Evolutionary conservation across 2,329 filamentous ascomycete genomes (phyloP), one percentile per base, ranked within the genome.

Genomic region (Emergomyces pasteurianus): DNA sequence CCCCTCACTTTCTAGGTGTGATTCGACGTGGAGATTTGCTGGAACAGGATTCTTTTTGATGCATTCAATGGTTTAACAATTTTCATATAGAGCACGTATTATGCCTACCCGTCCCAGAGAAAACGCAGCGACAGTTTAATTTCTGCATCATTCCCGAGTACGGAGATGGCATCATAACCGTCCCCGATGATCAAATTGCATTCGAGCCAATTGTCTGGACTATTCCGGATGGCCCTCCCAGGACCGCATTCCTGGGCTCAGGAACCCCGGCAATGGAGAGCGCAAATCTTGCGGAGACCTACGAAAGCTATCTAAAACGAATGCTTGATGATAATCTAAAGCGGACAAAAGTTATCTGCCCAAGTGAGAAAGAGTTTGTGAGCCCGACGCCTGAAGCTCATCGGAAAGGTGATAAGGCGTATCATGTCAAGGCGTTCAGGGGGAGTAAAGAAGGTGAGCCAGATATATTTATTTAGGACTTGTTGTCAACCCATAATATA

Each of bases 31-130:
- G 34, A 36, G 34, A 5, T 36, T 36, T 36, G 34, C 9, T 36
- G 34, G 7, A 8, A 36, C n/a, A 46, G 18, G n/a, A 18, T 31
- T n/a, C 21, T 47, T 42, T 47, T 18, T 43, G 21, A 46, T 23
- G n/a, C 21, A n/a, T 23, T 36, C 36, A 3, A 9, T 31, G 31
- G 3, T 31, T 31, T 31, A 46, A 46, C 5, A 54, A 54, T 8
- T 14, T 43, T 57, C n/a, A 28, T 46, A 31, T 43, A 75, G 82
- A 82, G 58, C 80, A 86, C 68, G 75, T 83, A 57, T 77, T 86
- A 65, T 84, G 82, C 66, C 75, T 86, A 46, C 83, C 84, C 0
- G 80, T 86, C 2, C 84, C 84, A 5, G 84, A 86, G 66, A 86
- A 86, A 67, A 79, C 82, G 3, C 81, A 84, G 63, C 80, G 81